Conservation (phyloP, 1,284 basidiomycete genomes). For the Puccinia coronata region DNA sequence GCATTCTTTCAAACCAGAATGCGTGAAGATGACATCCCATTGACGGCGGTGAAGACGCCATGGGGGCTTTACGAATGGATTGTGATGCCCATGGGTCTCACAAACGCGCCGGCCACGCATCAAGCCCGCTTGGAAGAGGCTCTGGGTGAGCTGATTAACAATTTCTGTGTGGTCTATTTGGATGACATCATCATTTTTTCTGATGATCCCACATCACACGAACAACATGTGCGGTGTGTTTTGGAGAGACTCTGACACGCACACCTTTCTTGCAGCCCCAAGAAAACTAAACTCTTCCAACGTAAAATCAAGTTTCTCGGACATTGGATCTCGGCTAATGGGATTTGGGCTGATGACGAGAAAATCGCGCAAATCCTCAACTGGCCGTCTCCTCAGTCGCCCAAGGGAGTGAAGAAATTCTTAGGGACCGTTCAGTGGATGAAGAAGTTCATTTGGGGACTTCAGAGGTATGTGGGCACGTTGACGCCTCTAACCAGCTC, state of each 20-base stretch:
- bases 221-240: not conserved
- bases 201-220: not conserved
- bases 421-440: no score
- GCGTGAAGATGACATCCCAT: slow-evolving; percentile 59
- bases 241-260: not conserved
- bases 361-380: not conserved
- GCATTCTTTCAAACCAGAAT: slow-evolving; percentile 61
- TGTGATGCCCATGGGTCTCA: slow-evolving; percentile 61
- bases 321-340: no score
- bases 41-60: no score
- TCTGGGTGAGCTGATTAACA: not conserved
- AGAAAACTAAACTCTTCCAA: no score
- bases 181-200: slow-evolving; percentile 16
- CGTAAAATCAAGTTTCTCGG: no score
- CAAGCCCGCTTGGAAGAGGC: slow-evolving; percentile 48
- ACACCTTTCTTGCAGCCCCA: slow-evolving; percentile 39
- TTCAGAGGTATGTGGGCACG: not conserved
- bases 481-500: no score
- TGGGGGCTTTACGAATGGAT: no score
- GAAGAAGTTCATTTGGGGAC: no score
- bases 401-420: no score
- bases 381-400: no score
- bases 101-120: slow-evolving; percentile 56
- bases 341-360: no score
- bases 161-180: no score